These are phyloP conservation scores for Clonostachys byssicola DNA, from an alignment of 2,329 filamentous ascomycete genomes.

Conservation along the genomic window DNA sequence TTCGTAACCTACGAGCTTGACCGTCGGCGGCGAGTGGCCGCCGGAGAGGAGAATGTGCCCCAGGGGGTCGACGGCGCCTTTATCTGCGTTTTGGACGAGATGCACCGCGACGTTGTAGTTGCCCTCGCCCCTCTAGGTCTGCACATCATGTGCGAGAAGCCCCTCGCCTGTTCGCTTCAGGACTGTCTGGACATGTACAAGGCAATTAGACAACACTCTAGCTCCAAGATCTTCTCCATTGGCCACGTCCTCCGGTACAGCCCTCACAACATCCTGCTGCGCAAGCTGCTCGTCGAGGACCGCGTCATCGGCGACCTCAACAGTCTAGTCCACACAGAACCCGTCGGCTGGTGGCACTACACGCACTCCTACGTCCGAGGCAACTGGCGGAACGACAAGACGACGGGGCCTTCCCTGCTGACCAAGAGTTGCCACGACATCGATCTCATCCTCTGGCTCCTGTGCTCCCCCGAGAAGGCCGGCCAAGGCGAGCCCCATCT, in stretches of 20 bases:
- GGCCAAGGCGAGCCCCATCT: conserved; percentile 57
- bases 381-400: conserved; percentile 84
- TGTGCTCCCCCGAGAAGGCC: conserved; percentile 63
- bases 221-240: conserved; percentile 69
- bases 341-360: conserved; percentile 96
- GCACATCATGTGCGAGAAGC: conserved; percentile 95
- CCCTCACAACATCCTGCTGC: conserved; percentile 83
- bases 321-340: conserved; percentile 87
- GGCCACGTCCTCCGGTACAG: conserved; percentile 93
- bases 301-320: conserved; percentile 78
- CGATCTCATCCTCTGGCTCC: conserved; percentile 86
- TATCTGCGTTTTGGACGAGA: conserved; percentile 76
- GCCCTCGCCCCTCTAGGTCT: conserved; percentile 66
- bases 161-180: conserved; percentile 71
- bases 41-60: conserved; percentile 39
- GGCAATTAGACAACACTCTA: conserved; percentile 36
- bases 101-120: conserved; percentile 77
- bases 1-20: conserved; percentile 69
- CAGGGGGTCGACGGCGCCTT: conserved; percentile 59
- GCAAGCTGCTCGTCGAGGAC: conserved; percentile 72
- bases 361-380: conserved; percentile 86
- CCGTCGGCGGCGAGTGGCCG: conserved; percentile 49
- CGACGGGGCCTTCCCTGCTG: conserved; percentile 74
- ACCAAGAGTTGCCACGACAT: conserved; percentile 98
- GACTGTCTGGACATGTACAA: conserved; percentile 76